A percentile compares a stretch with the other conserved stretches of the same genome.
These are phyloP conservation scores for Persicaria tinctoria DNA, from an alignment of 148 eudicot species.

Conservation along the genomic window DNA sequence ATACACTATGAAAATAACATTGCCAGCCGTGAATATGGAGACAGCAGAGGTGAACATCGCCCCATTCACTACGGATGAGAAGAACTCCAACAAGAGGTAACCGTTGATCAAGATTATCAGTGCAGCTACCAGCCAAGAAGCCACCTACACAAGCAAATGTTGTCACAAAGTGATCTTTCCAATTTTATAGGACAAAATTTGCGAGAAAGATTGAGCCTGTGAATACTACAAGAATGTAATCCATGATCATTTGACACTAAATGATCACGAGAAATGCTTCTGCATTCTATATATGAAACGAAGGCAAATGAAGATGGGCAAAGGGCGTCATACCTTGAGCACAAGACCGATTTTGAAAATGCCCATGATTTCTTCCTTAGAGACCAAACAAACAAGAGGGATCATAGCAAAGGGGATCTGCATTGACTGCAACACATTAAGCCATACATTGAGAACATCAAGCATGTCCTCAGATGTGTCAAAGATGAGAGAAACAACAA, in stretches of 20 bases:
- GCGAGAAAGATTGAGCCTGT: too few relatives aligned
- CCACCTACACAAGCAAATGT: conserved; percentile 22
- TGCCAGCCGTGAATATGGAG: conserved; percentile 29
- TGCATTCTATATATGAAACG: too few relatives aligned
- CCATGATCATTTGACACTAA: too few relatives aligned
- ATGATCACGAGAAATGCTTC: too few relatives aligned
- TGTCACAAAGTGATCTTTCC: background rate
- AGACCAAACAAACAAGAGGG: conserved; percentile 83
- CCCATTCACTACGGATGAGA: conserved; percentile 44
- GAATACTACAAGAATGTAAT: too few relatives aligned
- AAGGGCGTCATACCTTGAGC: conserved; percentile 47
- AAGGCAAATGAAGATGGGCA: too few relatives aligned
- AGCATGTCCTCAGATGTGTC: conserved; percentile 60
- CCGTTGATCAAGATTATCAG: conserved; percentile 55
- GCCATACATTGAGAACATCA: conserved; percentile 86
- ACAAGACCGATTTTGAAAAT: conserved; percentile 62
- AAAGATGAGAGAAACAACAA: conserved; percentile 70
- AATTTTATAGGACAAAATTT: too few relatives aligned
- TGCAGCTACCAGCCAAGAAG: conserved; percentile 53
- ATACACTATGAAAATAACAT: conserved; percentile 37
- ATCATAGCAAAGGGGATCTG: conserved; percentile 94
- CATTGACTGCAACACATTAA: conserved; percentile 83
- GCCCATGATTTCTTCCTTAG: conserved; percentile 93
- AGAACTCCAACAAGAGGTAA: conserved; percentile 45
- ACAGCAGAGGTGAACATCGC: conserved; percentile 33